Percentiles rank a stretch among this genome's conserved stretches.
phyloP scores from a whole-genome alignment of 148 eudicot species.

The Spergularia marina region DNA sequence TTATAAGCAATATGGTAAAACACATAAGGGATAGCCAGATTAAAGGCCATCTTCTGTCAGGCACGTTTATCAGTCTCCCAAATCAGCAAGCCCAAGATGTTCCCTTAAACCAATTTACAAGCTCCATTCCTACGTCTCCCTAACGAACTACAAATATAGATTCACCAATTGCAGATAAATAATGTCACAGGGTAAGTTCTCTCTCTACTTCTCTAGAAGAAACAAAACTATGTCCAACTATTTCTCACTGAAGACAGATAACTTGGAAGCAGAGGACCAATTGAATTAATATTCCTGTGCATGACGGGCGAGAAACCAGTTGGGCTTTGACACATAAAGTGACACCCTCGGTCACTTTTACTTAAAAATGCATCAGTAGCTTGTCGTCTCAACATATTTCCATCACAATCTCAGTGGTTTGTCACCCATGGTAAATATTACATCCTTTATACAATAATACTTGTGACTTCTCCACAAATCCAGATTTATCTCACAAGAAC shows the following conservation, averaged over 20 bases:
- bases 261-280: neutral
- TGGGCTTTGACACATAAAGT: neutral
- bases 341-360: slow-evolving; percentile 8
- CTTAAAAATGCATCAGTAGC: slow-evolving; percentile 15
- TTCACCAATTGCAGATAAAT: slow-evolving; percentile 13
- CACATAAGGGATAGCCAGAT: neutral
- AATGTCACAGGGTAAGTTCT: slow-evolving; percentile 8
- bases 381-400: slow-evolving; percentile 7
- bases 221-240: neutral
- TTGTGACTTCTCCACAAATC: neutral
- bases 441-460: neutral
- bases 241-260: neutral
- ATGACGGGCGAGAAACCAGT: neutral
- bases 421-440: neutral
- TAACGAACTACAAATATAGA: slow-evolving; percentile 27
- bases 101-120: slow-evolving; percentile 22
- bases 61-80: slow-evolving; percentile 25
- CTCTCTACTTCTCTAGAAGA: neutral
- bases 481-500: slow-evolving; percentile 20
- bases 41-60: slow-evolving; percentile 29
- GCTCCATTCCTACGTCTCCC: slow-evolving; percentile 29
- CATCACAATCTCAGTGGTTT: slow-evolving; percentile 21
- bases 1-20: neutral
- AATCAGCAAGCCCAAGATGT: slow-evolving; percentile 3
- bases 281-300: slow-evolving; percentile 14